phyloP scores from a whole-genome alignment of 352 stramenopile genomes.

The Globisporangium heterothallicum region DNA sequence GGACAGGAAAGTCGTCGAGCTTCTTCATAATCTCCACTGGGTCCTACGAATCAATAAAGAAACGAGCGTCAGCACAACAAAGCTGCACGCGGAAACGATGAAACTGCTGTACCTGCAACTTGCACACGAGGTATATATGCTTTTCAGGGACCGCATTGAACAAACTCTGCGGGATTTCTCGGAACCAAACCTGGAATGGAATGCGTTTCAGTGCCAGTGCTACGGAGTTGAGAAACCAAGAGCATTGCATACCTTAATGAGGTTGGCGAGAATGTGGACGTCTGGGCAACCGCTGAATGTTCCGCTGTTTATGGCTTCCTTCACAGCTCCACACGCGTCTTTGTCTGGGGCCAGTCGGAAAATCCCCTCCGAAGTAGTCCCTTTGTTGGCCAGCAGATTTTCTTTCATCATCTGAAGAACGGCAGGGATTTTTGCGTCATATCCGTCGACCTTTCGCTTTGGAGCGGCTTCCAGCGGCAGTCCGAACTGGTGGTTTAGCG shows the following conservation, averaged over 20 bases:
- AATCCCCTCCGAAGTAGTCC: conserved; percentile 51
- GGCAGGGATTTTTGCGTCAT: conserved; percentile 59
- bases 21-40: conserved; percentile 24
- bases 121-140: conserved; percentile 44
- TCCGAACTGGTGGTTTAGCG: conserved; percentile 73
- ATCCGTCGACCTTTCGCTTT: conserved; percentile 51
- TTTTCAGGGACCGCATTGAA: conserved; percentile 67
- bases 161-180: conserved; percentile 66
- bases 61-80: neutral
- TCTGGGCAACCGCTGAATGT: conserved; percentile 53
- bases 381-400: conserved; percentile 42
- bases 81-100: neutral
- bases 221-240: too few relatives aligned
- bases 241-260: conserved; percentile 61
- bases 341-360: conserved; percentile 77
- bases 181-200: conserved; percentile 65
- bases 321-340: conserved; percentile 41
- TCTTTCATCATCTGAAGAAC: conserved; percentile 77
- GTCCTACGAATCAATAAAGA: conserved; percentile 25
- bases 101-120: conserved; percentile 27
- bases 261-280: conserved; percentile 72
- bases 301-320: conserved; percentile 66
- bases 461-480: conserved; percentile 54
- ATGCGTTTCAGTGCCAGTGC: too few relatives aligned
- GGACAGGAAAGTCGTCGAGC: conserved; percentile 28